Evolutionary conservation across 306 rosid species (phyloP), one percentile per base, ranked within the genome.

Genomic region (Cercis canadensis): DNA sequence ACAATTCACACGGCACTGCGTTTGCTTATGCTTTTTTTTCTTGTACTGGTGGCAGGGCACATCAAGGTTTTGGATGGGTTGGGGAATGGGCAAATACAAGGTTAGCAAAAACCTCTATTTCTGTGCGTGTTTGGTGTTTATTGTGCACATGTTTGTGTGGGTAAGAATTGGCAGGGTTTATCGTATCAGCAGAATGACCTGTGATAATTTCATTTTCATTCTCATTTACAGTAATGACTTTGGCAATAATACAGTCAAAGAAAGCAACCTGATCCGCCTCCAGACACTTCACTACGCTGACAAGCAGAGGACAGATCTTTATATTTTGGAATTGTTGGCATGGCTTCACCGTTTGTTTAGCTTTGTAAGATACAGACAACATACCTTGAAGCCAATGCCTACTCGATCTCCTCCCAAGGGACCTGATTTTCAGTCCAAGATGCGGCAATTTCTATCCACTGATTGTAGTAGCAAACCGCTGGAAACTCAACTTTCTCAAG

Each of bases 71-170:
- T 18, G 99, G 99, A 56, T 87, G 99, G 89, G 84, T 92, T 67
- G 99, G 96, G 16, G 97, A 95, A 82, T 95, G 99, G 99, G 99
- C 99, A 56, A 86, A 81, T 19, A 80, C 88, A 54, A 77, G 97
- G 99, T 94, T 54, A 65, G 96, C 34, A 41, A 50, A 53, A 58
- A 56, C 56, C 61, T 19, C 43, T 5, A 36, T 49, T 54, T 57
- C 39, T 37, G 40, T 76, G 40, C 11, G 0, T 15, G 7, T 17
- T 49, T 57, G 74, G 36, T 45, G 11, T 66, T 60, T 39, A 7
- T 49, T 4, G 17, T 50, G 7, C 13, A 17, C 43, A 12, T 15
- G 15, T 40, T 7, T 37, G 46, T 5, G 5, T 43, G 36, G 17
- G 11, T 21, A 18, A 71, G 6, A 36, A 4, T 36, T 58, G 15